Conservation (phyloP, 805 yeast genomes). For the Pichia thaimueangensis region DNA sequence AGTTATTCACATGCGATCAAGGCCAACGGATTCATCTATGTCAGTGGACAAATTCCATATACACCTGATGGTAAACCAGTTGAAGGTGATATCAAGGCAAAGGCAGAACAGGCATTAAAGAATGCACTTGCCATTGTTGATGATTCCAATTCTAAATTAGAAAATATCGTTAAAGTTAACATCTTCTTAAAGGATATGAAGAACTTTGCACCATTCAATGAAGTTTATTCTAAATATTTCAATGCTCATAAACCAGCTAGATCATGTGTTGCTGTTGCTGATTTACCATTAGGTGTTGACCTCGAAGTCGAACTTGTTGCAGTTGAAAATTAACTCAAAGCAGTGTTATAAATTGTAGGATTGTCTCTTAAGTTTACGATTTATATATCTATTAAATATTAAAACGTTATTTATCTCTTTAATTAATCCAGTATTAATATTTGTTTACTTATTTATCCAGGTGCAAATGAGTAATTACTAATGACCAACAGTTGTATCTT, state of each 20-base stretch:
- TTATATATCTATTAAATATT: too few relatives aligned
- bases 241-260: constrained; percentile 85
- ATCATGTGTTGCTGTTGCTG: constrained; percentile 93
- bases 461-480: too few relatives aligned
- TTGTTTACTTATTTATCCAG: too few relatives aligned
- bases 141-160: constrained; percentile 79
- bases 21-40: constrained; percentile 82
- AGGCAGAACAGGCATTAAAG: constrained; percentile 67
- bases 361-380: background rate
- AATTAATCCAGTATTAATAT: too few relatives aligned
- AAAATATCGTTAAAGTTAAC: constrained; percentile 81
- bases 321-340: constrained; percentile 42
- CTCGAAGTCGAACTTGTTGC: constrained; percentile 94
- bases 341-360: background rate
- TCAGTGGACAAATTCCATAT: constrained; percentile 93
- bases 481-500: too few relatives aligned
- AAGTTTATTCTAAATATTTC: constrained; percentile 76
- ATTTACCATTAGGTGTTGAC: constrained; percentile 80
- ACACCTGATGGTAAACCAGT: constrained; percentile 77
- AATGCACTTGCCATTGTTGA: constrained; percentile 68
- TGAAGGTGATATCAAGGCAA: constrained; percentile 68
- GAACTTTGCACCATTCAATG: constrained; percentile 79
- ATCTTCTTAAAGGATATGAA: constrained; percentile 88
- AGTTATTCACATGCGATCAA: constrained; percentile 94
- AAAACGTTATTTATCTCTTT: background rate